Conservation (phyloP, 2,329 filamentous ascomycete genomes). For the Pseudocercospora pini-densiflorae region DNA sequence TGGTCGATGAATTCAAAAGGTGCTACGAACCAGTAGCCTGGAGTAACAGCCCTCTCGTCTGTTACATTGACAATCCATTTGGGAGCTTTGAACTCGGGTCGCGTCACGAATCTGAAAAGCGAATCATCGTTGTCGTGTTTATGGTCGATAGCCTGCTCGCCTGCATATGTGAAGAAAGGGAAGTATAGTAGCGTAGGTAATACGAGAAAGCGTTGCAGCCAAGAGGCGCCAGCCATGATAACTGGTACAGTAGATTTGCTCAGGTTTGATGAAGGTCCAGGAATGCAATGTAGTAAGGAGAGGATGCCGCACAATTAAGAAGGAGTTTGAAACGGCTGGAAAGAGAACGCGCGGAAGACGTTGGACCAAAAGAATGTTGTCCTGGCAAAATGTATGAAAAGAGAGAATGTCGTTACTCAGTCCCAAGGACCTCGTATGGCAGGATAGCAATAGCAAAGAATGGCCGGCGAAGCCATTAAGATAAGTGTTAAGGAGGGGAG, state of each 20-base stretch:
- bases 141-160: neutral
- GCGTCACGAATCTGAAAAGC: slow-evolving; percentile 6
- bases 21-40: slow-evolving; percentile 23
- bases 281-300: slow-evolving; percentile 1
- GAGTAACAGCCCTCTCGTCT: slow-evolving; percentile 12
- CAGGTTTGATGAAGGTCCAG: slow-evolving; percentile 1
- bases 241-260: neutral
- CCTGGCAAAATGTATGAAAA: neutral
- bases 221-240: neutral
- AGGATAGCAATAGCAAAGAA: slow-evolving; percentile 1
- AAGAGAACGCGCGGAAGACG: neutral
- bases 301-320: slow-evolving; percentile 1
- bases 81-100: slow-evolving; percentile 21
- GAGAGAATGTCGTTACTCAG: slow-evolving; percentile 5
- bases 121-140: slow-evolving; percentile 9
- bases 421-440: slow-evolving; percentile 4
- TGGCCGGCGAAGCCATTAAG: neutral
- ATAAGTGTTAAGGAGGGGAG: neutral
- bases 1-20: slow-evolving; percentile 18
- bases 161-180: neutral
- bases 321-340: neutral
- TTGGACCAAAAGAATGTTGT: slow-evolving; percentile 1
- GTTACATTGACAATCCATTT: slow-evolving; percentile 19
- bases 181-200: slow-evolving; percentile 10
- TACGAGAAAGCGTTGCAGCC: slow-evolving; percentile 6